Evolutionary conservation across 2,329 filamentous ascomycete genomes (phyloP).

Genomic region (Leptographium procerum): DNA sequence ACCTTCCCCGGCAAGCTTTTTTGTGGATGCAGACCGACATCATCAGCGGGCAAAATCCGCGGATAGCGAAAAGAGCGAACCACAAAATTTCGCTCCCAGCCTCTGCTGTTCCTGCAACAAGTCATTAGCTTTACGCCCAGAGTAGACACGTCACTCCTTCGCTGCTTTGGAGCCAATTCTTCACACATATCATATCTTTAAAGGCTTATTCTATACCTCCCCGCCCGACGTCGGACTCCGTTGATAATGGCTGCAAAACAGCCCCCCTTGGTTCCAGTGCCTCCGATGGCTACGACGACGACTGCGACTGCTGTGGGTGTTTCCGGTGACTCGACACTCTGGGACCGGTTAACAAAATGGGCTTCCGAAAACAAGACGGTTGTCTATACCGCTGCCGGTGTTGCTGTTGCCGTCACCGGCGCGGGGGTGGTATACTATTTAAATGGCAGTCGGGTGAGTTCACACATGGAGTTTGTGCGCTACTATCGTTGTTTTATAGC

Average conservation of each 20-base stretch:
- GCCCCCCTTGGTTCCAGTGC: slow-evolving; percentile 24
- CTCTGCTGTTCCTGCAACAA: neutral
- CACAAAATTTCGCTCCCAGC: neutral
- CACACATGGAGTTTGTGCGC: slow-evolving; percentile 1
- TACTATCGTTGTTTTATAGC: neutral
- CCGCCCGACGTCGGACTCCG: neutral
- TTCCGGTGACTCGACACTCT: slow-evolving; percentile 56
- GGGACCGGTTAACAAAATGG: slow-evolving; percentile 87
- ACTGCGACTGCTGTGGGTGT: slow-evolving; percentile 33
- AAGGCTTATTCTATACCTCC: neutral
- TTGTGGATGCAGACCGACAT: slow-evolving; percentile 11
- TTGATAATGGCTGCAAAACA: slow-evolving; percentile 27
- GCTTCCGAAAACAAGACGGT: slow-evolving; percentile 90
- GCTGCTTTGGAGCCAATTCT: neutral
- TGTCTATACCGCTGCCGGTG: slow-evolving; percentile 91
- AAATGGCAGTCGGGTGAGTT: slow-evolving; percentile 44
- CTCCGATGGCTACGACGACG: slow-evolving; percentile 26
- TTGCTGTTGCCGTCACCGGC: slow-evolving; percentile 81
- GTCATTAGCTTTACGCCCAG: neutral
- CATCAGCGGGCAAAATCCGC: slow-evolving; percentile 11
- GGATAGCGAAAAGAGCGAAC: neutral
- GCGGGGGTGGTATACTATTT: slow-evolving; percentile 92
- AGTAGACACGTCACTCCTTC: neutral
- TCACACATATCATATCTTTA: neutral
- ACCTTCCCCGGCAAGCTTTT: slow-evolving; percentile 11